Base-by-base conservation (phyloP, 257 asterid species). In the Orobanche coerulescens region DNA sequence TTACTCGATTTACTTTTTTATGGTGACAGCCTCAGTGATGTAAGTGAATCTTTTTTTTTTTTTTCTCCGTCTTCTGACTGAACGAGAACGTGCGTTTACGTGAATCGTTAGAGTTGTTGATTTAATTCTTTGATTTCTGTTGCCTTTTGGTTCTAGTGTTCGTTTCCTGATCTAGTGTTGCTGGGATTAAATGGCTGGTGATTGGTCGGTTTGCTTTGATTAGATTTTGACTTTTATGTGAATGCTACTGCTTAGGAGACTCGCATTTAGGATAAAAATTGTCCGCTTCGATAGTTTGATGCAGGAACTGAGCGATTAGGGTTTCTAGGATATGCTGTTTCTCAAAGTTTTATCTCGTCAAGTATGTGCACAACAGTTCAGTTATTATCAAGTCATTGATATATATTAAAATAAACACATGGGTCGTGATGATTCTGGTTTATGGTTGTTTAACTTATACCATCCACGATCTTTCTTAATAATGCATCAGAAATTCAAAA, bases 121-220 rank as follows among this genome's bases (percentile, higher is more conserved):
- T 58, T 44, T 58, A 34, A 50, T 62, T 51, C 59, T 40, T 42
- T 2, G n/a, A 31, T n/a, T 58, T 51, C 2, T 36, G 5, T 34
- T 36, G 44, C 44, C 11, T 33, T 76, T 48, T 65, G 61, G 28
- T 67, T 63, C 68, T 68, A 6, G 56, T 63, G 58, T 56, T 49
- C 14, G 6, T 51, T 58, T 47, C 61, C 4, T 57, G 78, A 74
- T 78, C 83, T 71, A 64, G n/a, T n/a, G n/a, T 46, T 48, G 70
- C 58, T 67, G 47, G 31, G 64, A 63, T 48, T 30, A 18, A 42
- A 67, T 31, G 44, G 22, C 18, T 46, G 69, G 61, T 62, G 36
- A 57, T 37, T 54, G 42, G 15, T 50, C 64, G 15, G 48, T 24
- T 66, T 57, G 24, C 49, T 43, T 24, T 44, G 44, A 4, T 53